These are phyloP conservation scores for Physocladia obscura DNA, from an alignment of 192 early-diverging fungal genomes.

Conservation along the genomic window DNA sequence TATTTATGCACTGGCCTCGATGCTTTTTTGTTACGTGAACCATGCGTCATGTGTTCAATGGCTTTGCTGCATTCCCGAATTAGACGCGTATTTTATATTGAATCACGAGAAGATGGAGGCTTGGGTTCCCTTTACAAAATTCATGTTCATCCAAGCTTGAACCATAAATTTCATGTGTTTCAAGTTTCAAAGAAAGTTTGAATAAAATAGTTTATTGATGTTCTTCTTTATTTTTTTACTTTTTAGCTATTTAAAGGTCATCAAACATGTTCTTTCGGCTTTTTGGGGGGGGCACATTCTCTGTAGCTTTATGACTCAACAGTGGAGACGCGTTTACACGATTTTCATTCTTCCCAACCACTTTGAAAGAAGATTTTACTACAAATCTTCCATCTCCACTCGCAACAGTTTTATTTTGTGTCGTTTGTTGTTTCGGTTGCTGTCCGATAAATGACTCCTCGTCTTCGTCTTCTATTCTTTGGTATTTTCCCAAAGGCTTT, in stretches of 20 bases:
- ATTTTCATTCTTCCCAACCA: neutral
- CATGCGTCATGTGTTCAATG: slow-evolving; percentile 94
- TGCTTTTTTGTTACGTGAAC: slow-evolving; percentile 77
- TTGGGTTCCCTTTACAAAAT: slow-evolving; percentile 60
- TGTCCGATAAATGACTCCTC: neutral
- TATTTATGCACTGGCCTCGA: slow-evolving; percentile 86
- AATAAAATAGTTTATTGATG: no score
- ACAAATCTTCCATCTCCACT: neutral
- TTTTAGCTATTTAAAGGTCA: slow-evolving; percentile 15
- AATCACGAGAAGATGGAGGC: slow-evolving; percentile 33
- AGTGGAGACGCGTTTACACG: neutral
- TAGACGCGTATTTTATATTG: slow-evolving; percentile 76
- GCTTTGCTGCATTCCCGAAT: slow-evolving; percentile 91
- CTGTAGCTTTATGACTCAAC: neutral
- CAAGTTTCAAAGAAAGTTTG: no score
- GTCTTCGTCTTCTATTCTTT: slow-evolving; percentile 5
- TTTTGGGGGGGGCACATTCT: neutral
- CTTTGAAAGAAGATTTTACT: neutral
- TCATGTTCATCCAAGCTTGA: slow-evolving; percentile 66
- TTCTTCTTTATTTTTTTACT: no score
- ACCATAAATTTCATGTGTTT: slow-evolving; percentile 72
- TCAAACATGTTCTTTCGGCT: slow-evolving; percentile 27
- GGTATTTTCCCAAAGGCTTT: slow-evolving; percentile 5
- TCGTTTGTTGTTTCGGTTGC: neutral
- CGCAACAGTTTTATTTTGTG: neutral